Conservation (phyloP, 2,329 filamentous ascomycete species). For the Falciphora oryzae region DNA sequence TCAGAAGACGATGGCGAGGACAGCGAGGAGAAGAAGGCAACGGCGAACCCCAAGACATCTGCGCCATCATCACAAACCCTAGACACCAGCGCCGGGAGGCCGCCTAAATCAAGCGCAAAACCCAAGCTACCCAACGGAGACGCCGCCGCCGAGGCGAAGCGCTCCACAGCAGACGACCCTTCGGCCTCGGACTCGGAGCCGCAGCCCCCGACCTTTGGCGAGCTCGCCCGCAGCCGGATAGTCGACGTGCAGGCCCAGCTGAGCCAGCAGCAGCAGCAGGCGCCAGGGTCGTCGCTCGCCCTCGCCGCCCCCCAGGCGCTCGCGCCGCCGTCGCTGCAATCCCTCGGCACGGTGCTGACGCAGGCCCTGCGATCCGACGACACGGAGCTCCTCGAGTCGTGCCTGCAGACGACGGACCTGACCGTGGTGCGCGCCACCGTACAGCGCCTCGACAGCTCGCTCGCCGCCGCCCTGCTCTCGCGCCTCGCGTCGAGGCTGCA, state of each 20-base stretch:
- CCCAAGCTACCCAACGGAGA: slow-evolving; percentile 13
- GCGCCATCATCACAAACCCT: slow-evolving; percentile 8
- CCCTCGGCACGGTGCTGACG: slow-evolving; percentile 84
- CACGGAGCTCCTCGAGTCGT: slow-evolving; percentile 81
- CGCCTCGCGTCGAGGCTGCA: slow-evolving; percentile 85
- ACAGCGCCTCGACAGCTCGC: slow-evolving; percentile 77
- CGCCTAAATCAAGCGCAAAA: neutral
- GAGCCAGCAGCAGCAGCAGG: slow-evolving; percentile 18
- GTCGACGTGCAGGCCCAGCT: slow-evolving; percentile 9
- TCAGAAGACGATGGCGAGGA: slow-evolving; percentile 31
- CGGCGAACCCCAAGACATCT: slow-evolving; percentile 10
- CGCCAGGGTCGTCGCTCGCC: slow-evolving; percentile 23
- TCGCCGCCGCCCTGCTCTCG: slow-evolving; percentile 72
- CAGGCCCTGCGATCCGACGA: slow-evolving; percentile 94
- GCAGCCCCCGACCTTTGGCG: slow-evolving; percentile 71
- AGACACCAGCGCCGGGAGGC: neutral
- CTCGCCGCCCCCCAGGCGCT: slow-evolving; percentile 35
- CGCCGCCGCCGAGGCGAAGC: slow-evolving; percentile 25
- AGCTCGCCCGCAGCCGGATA: slow-evolving; percentile 56
- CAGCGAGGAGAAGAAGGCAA: slow-evolving; percentile 9
- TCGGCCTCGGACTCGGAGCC: slow-evolving; percentile 39
- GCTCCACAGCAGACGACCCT: slow-evolving; percentile 19
- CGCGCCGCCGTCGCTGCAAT: slow-evolving; percentile 64
- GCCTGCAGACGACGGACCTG: slow-evolving; percentile 73
- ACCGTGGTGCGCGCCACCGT: slow-evolving; percentile 81